Evolutionary conservation across 2,329 filamentous ascomycete species (phyloP).

Genomic region (Fusarium denticulatum): DNA sequence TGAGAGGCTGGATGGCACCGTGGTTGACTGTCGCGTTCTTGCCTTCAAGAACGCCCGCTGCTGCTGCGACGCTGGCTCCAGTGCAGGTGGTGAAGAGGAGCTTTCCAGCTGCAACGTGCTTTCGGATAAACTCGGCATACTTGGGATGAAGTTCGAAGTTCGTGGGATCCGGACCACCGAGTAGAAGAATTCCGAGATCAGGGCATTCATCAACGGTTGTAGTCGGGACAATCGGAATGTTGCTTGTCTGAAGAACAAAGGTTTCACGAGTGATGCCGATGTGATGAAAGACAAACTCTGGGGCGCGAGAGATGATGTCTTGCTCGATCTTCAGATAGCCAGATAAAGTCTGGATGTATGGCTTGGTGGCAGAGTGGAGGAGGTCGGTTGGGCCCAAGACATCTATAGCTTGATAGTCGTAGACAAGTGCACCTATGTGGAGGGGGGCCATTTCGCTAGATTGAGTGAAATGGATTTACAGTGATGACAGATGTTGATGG

Average conservation of each 20-base stretch:
- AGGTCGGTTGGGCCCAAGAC: slow-evolving; percentile 47
- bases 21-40: slow-evolving; percentile 56
- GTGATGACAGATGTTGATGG: neutral
- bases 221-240: slow-evolving; percentile 42
- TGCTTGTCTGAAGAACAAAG: slow-evolving; percentile 22
- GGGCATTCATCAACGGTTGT: slow-evolving; percentile 48
- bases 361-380: slow-evolving; percentile 41
- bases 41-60: slow-evolving; percentile 54
- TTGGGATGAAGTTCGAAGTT: slow-evolving; percentile 44
- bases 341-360: slow-evolving; percentile 13
- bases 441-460: slow-evolving; percentile 14
- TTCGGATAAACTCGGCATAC: slow-evolving; percentile 46
- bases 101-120: slow-evolving; percentile 50
- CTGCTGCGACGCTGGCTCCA: slow-evolving; percentile 46
- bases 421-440: slow-evolving; percentile 36
- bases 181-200: slow-evolving; percentile 50
- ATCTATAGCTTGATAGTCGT: slow-evolving; percentile 49
- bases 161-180: slow-evolving; percentile 47
- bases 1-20: slow-evolving; percentile 42
- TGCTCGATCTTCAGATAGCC: slow-evolving; percentile 29
- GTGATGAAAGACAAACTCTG: slow-evolving; percentile 49
- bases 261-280: slow-evolving; percentile 47
- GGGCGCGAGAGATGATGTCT: slow-evolving; percentile 36
- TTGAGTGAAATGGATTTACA: neutral
- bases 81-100: slow-evolving; percentile 52